Evolutionary conservation across 1,284 basidiomycete genomes (phyloP).

Genomic region (Paramarasmius palmivorus): DNA sequence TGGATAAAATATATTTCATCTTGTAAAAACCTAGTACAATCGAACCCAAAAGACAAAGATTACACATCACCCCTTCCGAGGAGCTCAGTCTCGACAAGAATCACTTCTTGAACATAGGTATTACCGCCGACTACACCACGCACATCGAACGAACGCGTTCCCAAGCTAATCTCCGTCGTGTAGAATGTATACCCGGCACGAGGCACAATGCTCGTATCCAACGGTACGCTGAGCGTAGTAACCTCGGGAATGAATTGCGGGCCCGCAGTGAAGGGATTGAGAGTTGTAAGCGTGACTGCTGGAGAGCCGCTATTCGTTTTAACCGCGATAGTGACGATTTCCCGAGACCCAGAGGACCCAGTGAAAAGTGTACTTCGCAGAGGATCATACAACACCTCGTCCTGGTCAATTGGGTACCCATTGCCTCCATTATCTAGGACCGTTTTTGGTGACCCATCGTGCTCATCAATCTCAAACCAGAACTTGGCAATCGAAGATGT

Average conservation of each 20-base stretch:
- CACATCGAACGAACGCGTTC: too few species aligned
- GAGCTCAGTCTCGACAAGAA: too few species aligned
- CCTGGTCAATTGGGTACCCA: conserved; percentile 6
- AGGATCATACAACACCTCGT: conserved; percentile 4
- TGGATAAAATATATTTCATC: too few species aligned
- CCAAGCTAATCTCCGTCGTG: background rate
- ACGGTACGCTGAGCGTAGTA: background rate
- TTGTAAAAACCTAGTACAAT: too few species aligned
- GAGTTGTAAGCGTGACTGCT: background rate
- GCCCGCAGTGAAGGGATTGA: background rate
- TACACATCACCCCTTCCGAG: too few species aligned
- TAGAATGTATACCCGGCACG: conserved; percentile 5
- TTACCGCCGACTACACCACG: too few species aligned
- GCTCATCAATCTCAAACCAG: conserved; percentile 10
- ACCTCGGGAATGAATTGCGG: background rate
- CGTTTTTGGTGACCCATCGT: conserved; percentile 3
- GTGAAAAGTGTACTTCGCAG: background rate
- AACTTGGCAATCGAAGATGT: conserved; percentile 7
- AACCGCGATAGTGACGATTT: background rate
- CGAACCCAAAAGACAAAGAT: too few species aligned
- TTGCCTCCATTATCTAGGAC: conserved; percentile 2
- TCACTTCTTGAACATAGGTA: too few species aligned
- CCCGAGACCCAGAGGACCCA: background rate
- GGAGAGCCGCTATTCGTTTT: background rate
- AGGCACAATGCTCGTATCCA: conserved; percentile 1